A percentile compares a stretch with the other conserved stretches of the same genome.
phyloP scores from a whole-genome alignment of 2,329 filamentous ascomycete species.

The Whalleya microplaca region DNA sequence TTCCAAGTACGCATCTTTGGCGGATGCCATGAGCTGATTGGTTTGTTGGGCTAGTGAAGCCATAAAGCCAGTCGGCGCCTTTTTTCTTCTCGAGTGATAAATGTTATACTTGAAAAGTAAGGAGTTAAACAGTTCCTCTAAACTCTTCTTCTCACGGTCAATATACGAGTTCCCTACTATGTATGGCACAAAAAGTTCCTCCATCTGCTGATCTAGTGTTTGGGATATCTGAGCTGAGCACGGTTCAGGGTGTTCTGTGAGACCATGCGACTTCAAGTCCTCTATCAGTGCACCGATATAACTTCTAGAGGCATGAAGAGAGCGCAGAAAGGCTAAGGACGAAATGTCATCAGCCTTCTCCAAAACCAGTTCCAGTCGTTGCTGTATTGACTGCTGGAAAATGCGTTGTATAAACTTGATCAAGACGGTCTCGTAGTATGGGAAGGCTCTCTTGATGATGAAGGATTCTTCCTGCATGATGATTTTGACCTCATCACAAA shows the following conservation, averaged over 20 bases:
- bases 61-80: slow-evolving; percentile 89
- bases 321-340: slow-evolving; percentile 86
- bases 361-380: slow-evolving; percentile 90
- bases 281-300: slow-evolving; percentile 89
- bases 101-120: slow-evolving; percentile 95
- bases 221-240: slow-evolving; percentile 83
- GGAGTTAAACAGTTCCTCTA: slow-evolving; percentile 86
- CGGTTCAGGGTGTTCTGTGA: slow-evolving; percentile 93
- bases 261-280: slow-evolving; percentile 88
- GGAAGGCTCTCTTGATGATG: slow-evolving; percentile 95
- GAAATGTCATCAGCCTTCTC: slow-evolving; percentile 94
- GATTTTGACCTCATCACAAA: slow-evolving; percentile 92
- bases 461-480: slow-evolving; percentile 97
- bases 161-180: slow-evolving; percentile 72
- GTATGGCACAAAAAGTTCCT: slow-evolving; percentile 76
- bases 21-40: slow-evolving; percentile 83
- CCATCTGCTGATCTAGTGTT: slow-evolving; percentile 74
- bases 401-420: slow-evolving; percentile 92
- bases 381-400: slow-evolving; percentile 97
- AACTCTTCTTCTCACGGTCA: slow-evolving; percentile 67
- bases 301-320: slow-evolving; percentile 84
- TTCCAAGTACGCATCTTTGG: slow-evolving; percentile 89
- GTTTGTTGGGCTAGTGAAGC: slow-evolving; percentile 88
- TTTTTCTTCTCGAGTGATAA: slow-evolving; percentile 89
- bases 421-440: slow-evolving; percentile 92